Evolutionary conservation across 306 rosid genomes (phyloP), one percentile per base, ranked within the genome.

Genomic region (Malus asiatica): DNA sequence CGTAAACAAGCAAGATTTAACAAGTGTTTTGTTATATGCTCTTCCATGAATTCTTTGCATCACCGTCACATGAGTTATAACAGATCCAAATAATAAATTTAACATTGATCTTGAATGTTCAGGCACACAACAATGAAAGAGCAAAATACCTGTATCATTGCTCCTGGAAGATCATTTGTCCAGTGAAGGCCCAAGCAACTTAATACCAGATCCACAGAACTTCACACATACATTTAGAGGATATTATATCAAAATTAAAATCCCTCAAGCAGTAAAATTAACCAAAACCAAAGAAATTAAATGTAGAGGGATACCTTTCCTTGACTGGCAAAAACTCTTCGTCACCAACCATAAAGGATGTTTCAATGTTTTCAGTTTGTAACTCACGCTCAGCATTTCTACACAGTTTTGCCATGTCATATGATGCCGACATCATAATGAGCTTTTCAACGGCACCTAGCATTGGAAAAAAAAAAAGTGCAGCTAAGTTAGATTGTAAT

Each of bases 121-220:
- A 76, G 19, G 32, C 52, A 12, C 4, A 59, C n/a, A 48, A 70
- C 62, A 65, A 75, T 27, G 74, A 57, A 27, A 20, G 70, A 35
- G 13, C 22, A 55, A 40, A 1, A 44, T 44, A 86, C 98, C 90
- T 94, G 98, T 84, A 94, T 92, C 98, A 94, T 92, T 77, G 98
- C 97, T 84, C 97, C 98, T 4, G 98, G 98, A 71, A 94, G 93
- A 87, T 94, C 98, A 82, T 94, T 94, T 78, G 95, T 94, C 98
- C 98, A 94, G 75, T 94, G 98, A 38, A 94, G 93, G 53, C 97
- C 96, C 90, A 94, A 84, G 88, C 97, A 94, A 76, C 98, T 92
- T 58, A 94, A 77, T 77, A 94, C 80, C 89, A 94, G 85, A 86
- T 94, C 97, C 78, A 94, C 79, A 71, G 97, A 90, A 84, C 98